phyloP scores from a whole-genome alignment of 202 grass and related monocot species.

The Zizania palustris region DNA sequence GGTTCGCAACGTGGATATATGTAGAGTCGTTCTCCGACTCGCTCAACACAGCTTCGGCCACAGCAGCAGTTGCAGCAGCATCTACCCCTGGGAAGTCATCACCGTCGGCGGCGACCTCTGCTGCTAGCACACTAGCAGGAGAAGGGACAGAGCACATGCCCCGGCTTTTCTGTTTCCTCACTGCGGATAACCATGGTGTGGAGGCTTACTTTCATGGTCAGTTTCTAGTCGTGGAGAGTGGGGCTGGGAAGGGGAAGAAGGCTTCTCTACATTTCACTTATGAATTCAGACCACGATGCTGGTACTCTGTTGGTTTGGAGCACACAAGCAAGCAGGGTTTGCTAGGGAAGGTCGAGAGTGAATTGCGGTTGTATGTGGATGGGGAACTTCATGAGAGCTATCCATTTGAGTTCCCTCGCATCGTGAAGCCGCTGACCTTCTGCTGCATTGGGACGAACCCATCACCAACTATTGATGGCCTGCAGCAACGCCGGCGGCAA shows the following conservation, averaged over 20 bases:
- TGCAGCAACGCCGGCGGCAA: constrained; percentile 59
- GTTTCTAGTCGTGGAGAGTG: constrained; percentile 89
- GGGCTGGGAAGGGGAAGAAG: constrained; percentile 71
- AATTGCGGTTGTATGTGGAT: constrained; percentile 87
- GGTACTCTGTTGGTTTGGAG: constrained; percentile 92
- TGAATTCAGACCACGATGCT: constrained; percentile 81
- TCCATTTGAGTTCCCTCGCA: constrained; percentile 84
- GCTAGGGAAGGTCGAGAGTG: constrained; percentile 78
- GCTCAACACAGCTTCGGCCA: constrained; percentile 56
- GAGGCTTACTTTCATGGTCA: constrained; percentile 94
- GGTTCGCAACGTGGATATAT: constrained; percentile 95
- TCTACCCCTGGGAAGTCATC: constrained; percentile 77
- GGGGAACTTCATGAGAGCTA: constrained; percentile 79
- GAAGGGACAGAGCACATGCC: constrained; percentile 86
- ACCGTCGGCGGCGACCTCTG: constrained; percentile 56
- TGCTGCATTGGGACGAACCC: constrained; percentile 96
- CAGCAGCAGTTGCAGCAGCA: constrained; percentile 62
- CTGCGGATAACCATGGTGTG: constrained; percentile 81
- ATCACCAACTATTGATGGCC: constrained; percentile 65
- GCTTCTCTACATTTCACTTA: constrained; percentile 81
- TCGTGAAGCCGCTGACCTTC: constrained; percentile 80
- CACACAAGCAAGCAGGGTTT: constrained; percentile 80
- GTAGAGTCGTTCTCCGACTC: constrained; percentile 82
- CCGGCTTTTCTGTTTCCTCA: constrained; percentile 88
- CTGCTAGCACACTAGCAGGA: constrained; percentile 61